phyloP scores from a whole-genome alignment of 2,329 filamentous ascomycete genomes.

The Talaromyces sp. region DNA sequence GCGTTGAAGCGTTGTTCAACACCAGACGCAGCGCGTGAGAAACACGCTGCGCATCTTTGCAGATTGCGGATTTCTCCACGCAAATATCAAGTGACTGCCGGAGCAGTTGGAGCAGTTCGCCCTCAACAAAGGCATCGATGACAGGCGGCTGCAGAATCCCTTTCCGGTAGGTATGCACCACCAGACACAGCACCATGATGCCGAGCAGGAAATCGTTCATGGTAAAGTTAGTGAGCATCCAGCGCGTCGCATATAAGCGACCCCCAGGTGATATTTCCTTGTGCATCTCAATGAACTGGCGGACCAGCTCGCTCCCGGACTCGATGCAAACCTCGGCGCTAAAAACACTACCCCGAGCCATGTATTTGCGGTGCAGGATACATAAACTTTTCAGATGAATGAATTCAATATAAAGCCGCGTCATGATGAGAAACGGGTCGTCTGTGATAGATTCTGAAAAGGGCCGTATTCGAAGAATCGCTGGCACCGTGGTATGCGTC shows the following conservation, averaged over 20 bases:
- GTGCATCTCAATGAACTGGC: slow-evolving; percentile 45
- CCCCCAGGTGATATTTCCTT: slow-evolving; percentile 45
- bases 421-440: slow-evolving; percentile 43
- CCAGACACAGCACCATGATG: slow-evolving; percentile 52
- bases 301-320: slow-evolving; percentile 41
- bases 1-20: not conserved
- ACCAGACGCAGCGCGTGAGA: slow-evolving; percentile 13
- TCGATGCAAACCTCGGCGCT: slow-evolving; percentile 41
- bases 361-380: slow-evolving; percentile 47
- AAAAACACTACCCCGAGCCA: slow-evolving; percentile 32
- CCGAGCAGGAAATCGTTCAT: slow-evolving; percentile 58
- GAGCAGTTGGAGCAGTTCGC: slow-evolving; percentile 11
- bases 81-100: slow-evolving; percentile 14
- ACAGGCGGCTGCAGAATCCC: not conserved
- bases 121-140: not conserved
- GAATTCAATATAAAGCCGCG: slow-evolving; percentile 45
- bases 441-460: slow-evolving; percentile 38
- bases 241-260: slow-evolving; percentile 46
- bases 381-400: slow-evolving; percentile 45
- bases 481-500: slow-evolving; percentile 16
- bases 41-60: slow-evolving; percentile 17
- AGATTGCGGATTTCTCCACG: slow-evolving; percentile 13
- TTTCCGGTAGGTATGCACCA: slow-evolving; percentile 14
- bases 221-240: slow-evolving; percentile 54
- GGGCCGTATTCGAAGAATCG: slow-evolving; percentile 18